Base-by-base conservation (phyloP, 2,329 filamentous ascomycete genomes). In the Xylaria sp. region DNA sequence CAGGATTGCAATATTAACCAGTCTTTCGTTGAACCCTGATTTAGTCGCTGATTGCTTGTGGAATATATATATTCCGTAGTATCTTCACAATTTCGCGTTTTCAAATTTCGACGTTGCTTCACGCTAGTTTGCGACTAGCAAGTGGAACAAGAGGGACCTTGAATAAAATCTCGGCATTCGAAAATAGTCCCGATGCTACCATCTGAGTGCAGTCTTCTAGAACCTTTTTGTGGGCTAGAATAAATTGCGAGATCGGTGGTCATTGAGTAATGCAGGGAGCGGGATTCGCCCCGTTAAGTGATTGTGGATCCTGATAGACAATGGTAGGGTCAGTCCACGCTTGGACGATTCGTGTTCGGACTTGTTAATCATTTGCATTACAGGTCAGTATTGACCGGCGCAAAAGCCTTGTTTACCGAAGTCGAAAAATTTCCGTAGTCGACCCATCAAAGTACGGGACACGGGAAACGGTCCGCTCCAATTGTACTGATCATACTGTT, bases 141-240 rank as follows among this genome's bases (percentile, higher is more conserved):
- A n/a, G 41, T 46, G 50, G 60, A 46, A 13, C n/a, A 50, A n/a
- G 50, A 28, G 34, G 50, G 20, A 41, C 34, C 61, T 39, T 46
- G 25, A 65, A 44, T 59, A 39, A 37, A 13, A 23, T 58, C 34
- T 51, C 52, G 56, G 55, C 46, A 63, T 62, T 59, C 44, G 61
- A 57, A 52, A 59, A 48, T 44, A 61, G 63, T 39, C n/a, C 50
- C 41, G 13, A 65, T 51, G 57, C 58, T 41, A 52, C 31, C 31
- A n/a, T 37, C 31, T 20, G 44, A 54, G n/a, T n/a, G 18, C 20
- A n/a, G 31, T 56, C 54, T 69, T 65, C 62, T 25, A 65, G 68
- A 71, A 63, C 28, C 23, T 13, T 66, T 62, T 55, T 61, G 66
- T 65, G 68, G 65, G 50, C 25, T 41, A 2, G 56, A 44, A 55